These are phyloP conservation scores for Dothideomycetes sp. DNA, from an alignment of 2,329 filamentous ascomycete species.

Conservation along the genomic window DNA sequence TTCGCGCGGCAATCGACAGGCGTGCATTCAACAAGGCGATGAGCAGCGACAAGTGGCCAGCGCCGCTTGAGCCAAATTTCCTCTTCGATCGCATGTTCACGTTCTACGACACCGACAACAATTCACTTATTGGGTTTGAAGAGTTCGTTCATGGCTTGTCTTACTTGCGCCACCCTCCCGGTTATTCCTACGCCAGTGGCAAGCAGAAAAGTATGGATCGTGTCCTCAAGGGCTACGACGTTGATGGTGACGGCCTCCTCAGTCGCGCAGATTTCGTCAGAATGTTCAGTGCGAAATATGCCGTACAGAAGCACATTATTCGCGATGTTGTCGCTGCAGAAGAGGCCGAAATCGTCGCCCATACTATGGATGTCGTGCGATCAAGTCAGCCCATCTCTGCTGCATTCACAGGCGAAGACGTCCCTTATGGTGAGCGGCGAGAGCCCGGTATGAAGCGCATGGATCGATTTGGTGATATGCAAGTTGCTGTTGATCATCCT, in stretches of 20 bases:
- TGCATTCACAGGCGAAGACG: conserved; percentile 28
- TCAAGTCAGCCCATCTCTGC: conserved; percentile 36
- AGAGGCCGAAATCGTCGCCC: conserved; percentile 45
- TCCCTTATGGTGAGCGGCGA: conserved; percentile 18
- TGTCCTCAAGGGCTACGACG: conserved; percentile 82
- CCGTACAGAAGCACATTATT: conserved; percentile 80
- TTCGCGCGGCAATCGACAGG: conserved; percentile 77
- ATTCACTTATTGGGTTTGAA: conserved; percentile 81
- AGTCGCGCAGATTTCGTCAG: conserved; percentile 78
- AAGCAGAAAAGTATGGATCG: conserved; percentile 56
- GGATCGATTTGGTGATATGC: conserved; percentile 21
- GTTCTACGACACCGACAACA: conserved; percentile 86
- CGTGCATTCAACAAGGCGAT: conserved; percentile 88
- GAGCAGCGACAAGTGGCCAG: conserved; percentile 46
- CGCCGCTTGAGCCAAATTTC: conserved; percentile 73
- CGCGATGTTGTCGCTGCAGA: conserved; percentile 68
- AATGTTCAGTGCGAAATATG: conserved; percentile 87
- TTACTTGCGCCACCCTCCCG: conserved; percentile 41
- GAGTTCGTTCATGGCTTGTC: conserved; percentile 83
- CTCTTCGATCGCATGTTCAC: conserved; percentile 95
- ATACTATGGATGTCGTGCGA: conserved; percentile 25
- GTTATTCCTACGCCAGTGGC: conserved; percentile 16
- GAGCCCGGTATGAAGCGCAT: conserved; percentile 20
- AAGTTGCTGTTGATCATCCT: conserved; percentile 9
- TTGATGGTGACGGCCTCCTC: conserved; percentile 79